Conservation (phyloP, 257 asterid species). For the Echites panduratus region DNA sequence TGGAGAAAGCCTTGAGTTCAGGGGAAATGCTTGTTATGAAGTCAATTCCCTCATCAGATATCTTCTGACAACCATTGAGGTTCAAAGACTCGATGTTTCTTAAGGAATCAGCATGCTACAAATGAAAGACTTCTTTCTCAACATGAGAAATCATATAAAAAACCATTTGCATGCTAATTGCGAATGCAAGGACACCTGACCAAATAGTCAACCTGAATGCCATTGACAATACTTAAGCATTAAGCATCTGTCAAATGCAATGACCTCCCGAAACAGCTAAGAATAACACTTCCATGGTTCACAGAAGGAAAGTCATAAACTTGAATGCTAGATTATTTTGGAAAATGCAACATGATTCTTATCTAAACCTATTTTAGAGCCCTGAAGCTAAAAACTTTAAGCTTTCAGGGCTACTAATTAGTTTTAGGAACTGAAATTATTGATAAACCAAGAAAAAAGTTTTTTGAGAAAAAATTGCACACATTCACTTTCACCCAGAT, state of each 20-base stretch:
- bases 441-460: background rate
- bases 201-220: background rate
- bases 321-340: background rate
- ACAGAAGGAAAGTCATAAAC: background rate
- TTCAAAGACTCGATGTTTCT: conserved; percentile 61
- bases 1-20: conserved; percentile 56
- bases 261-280: background rate
- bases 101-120: conserved; percentile 56
- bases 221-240: background rate
- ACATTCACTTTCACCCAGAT: background rate
- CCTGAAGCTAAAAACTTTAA: background rate
- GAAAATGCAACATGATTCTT: background rate
- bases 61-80: conserved; percentile 91
- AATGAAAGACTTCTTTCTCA: background rate
- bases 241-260: background rate
- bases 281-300: background rate
- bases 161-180: background rate
- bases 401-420: background rate
- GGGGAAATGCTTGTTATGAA: conserved; percentile 50
- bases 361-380: background rate
- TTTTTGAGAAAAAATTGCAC: background rate
- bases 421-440: background rate
- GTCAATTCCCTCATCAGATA: conserved; percentile 76
- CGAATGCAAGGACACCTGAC: background rate
- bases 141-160: background rate